A percentile compares a stretch with the other conserved stretches of the same genome.
Evolutionary conservation across 140 eudicot genomes (phyloP).

Genomic region (Erigeron philadelphicus): DNA sequence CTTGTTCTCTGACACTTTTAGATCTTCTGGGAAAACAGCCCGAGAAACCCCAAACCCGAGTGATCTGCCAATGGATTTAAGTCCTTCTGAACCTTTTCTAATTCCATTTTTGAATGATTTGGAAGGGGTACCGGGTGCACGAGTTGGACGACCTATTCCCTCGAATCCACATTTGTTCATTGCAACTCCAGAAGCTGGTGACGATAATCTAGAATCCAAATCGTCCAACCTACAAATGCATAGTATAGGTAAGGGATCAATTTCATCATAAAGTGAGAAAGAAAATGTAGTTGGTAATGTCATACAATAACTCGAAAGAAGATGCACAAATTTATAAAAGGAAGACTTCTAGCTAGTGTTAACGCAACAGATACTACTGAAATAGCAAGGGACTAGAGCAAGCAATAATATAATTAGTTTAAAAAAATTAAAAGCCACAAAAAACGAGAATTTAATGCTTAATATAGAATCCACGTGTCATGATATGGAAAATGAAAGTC

Average conservation of each 20-base stretch:
- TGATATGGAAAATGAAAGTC: conserved; percentile 1
- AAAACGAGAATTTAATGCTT: neutral
- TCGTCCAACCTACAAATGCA: conserved; percentile 29
- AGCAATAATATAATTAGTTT: neutral
- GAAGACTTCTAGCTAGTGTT: conserved; percentile 6
- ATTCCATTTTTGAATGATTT: conserved; percentile 62
- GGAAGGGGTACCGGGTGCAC: conserved; percentile 40
- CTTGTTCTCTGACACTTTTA: conserved; percentile 69
- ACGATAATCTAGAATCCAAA: conserved; percentile 33
- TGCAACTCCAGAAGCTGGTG: conserved; percentile 29
- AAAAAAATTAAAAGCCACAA: conserved; percentile 7
- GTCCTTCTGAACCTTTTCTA: conserved; percentile 69
- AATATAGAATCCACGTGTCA: neutral
- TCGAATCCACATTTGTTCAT: conserved; percentile 44
- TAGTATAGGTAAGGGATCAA: neutral
- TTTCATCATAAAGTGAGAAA: neutral
- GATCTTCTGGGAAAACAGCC: conserved; percentile 91
- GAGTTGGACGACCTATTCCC: conserved; percentile 32
- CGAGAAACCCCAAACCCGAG: conserved; percentile 67
- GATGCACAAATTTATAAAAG: neutral
- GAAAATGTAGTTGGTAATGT: neutral
- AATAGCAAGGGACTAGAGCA: conserved; percentile 13
- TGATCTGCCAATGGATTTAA: conserved; percentile 57
- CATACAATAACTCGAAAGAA: neutral
- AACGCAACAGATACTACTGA: neutral